These are phyloP conservation scores for Phytophthora citricola DNA, from an alignment of 352 stramenopile genomes.

Conservation along the genomic window DNA sequence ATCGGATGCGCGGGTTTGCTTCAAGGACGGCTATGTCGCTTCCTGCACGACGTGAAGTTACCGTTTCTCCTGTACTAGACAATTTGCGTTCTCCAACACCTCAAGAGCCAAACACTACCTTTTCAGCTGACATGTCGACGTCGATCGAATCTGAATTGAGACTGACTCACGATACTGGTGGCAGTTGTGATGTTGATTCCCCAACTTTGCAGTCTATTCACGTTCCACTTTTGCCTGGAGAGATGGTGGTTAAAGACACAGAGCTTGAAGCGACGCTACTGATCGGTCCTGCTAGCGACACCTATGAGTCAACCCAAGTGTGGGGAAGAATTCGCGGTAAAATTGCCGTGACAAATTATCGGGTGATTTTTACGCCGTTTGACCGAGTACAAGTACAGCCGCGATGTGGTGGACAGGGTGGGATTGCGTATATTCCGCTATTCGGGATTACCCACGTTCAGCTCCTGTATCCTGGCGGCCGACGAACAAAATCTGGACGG, in stretches of 20 bases:
- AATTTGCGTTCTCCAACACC: slow-evolving; percentile 23
- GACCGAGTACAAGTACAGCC: slow-evolving; percentile 56
- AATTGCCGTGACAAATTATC: slow-evolving; percentile 79
- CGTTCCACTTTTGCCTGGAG: slow-evolving; percentile 47
- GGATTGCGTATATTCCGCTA: slow-evolving; percentile 74
- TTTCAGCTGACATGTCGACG: slow-evolving; percentile 24
- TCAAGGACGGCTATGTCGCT: slow-evolving; percentile 22
- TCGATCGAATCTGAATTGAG: slow-evolving; percentile 35
- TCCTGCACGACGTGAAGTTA: slow-evolving; percentile 28
- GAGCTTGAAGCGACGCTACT: slow-evolving; percentile 66
- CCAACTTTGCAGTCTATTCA: slow-evolving; percentile 28
- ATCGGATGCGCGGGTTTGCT: slow-evolving; percentile 48
- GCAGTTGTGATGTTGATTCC: slow-evolving; percentile 16
- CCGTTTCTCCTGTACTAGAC: slow-evolving; percentile 33
- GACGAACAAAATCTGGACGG: slow-evolving; percentile 58
- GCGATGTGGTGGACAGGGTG: slow-evolving; percentile 42
- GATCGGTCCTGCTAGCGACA: slow-evolving; percentile 66
- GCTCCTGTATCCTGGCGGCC: slow-evolving; percentile 65
- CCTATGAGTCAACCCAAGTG: slow-evolving; percentile 57
- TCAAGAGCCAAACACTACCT: slow-evolving; percentile 31
- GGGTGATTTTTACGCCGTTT: slow-evolving; percentile 74
- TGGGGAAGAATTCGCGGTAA: slow-evolving; percentile 75
- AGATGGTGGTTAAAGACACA: slow-evolving; percentile 47
- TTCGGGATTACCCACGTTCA: slow-evolving; percentile 74
- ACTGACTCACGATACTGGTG: slow-evolving; percentile 24